These are phyloP conservation scores for Vitis rotundifolia DNA, from an alignment of 164 flowering plant species.

Conservation along the genomic window DNA sequence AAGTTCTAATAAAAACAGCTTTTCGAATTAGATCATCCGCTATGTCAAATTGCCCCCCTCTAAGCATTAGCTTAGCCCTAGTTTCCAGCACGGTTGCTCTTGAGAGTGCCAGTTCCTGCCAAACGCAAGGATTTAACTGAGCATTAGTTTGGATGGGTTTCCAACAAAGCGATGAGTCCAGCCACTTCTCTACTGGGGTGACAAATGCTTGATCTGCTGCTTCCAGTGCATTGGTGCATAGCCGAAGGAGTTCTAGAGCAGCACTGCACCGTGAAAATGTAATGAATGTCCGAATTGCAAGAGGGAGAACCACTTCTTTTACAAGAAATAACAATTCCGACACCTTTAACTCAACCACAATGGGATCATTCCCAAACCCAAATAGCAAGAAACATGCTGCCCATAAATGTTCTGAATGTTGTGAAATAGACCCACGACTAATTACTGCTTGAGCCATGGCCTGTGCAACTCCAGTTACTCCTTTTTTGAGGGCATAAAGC, in stretches of 20 bases:
- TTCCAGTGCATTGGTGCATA: conserved; percentile 78
- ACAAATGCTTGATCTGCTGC: conserved; percentile 81
- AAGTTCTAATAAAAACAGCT: conserved; percentile 75
- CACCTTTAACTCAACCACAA: conserved; percentile 62
- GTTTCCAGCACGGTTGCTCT: conserved; percentile 90
- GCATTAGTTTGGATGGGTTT: conserved; percentile 67
- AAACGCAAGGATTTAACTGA: conserved; percentile 79
- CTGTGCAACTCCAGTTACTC: conserved; percentile 51
- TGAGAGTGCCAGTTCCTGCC: conserved; percentile 86
- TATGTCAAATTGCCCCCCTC: conserved; percentile 82
- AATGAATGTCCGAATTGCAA: conserved; percentile 67
- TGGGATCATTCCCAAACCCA: conserved; percentile 63
- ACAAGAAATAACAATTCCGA: conserved; percentile 59
- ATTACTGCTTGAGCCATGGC: conserved; percentile 74
- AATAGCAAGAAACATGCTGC: conserved; percentile 84
- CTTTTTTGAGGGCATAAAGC: conserved; percentile 70
- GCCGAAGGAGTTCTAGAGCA: conserved; percentile 76
- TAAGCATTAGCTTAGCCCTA: conserved; percentile 82
- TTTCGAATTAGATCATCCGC: conserved; percentile 86
- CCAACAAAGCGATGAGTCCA: conserved; percentile 83
- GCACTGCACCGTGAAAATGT: conserved; percentile 78
- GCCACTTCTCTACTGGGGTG: conserved; percentile 81
- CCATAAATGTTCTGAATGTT: conserved; percentile 83
- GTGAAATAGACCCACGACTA: conserved; percentile 43
- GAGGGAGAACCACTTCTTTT: conserved; percentile 70